Percentiles rank a stretch among this genome's conserved stretches.
phyloP scores from a whole-genome alignment of 495 filamentous ascomycete species.

The Neurospora sp. region DNA sequence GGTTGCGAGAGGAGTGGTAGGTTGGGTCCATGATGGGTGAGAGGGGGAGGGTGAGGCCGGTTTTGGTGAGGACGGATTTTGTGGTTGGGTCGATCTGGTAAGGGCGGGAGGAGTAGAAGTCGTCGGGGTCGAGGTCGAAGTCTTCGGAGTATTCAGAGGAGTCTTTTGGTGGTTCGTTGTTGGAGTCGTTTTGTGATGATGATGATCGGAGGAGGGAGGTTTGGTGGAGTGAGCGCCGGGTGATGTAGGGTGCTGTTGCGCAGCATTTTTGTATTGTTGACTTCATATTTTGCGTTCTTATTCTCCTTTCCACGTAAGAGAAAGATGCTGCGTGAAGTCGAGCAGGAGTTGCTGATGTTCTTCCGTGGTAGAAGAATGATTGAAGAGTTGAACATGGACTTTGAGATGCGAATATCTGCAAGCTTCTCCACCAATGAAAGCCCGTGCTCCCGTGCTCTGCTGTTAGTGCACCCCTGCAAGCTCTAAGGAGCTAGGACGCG shows the following conservation, averaged over 20 bases:
- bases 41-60: not conserved
- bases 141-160: not conserved
- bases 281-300: not conserved
- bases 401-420: not conserved
- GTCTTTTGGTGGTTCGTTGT: not conserved
- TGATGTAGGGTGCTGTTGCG: not conserved
- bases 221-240: not conserved
- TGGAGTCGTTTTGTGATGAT: not conserved
- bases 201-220: not conserved
- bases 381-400: not conserved
- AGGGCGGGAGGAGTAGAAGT: not conserved
- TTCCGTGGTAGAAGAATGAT: not conserved
- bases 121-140: not conserved
- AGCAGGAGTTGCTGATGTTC: not conserved
- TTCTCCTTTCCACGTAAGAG: not conserved
- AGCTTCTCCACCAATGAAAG: not conserved
- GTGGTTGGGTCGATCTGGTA: not conserved
- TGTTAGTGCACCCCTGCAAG: not conserved
- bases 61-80: not conserved
- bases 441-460: not conserved
- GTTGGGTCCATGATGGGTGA: not conserved
- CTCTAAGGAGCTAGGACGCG: not conserved
- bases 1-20: not conserved
- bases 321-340: not conserved
- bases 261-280: not conserved